Conservation (phyloP, 2,329 filamentous ascomycete genomes). For the Chaetomiaceae sp. region DNA sequence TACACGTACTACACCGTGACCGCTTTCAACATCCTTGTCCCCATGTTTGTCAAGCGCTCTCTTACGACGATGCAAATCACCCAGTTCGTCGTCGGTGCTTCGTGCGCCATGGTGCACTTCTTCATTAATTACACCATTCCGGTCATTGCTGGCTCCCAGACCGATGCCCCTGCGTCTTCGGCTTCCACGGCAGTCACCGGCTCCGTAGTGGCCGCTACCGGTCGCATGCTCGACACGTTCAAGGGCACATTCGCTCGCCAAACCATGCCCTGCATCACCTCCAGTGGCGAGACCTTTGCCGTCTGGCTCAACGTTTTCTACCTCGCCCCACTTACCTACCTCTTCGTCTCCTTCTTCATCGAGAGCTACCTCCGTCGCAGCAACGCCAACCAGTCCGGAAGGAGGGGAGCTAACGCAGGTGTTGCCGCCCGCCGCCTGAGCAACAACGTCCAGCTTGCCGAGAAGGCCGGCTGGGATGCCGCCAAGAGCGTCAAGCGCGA, state of each 20-base stretch:
- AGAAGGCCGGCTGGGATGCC: constrained; percentile 68
- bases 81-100: constrained; percentile 79
- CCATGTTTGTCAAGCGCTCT: constrained; percentile 72
- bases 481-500: constrained; percentile 58
- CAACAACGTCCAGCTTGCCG: constrained; percentile 52
- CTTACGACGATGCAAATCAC: constrained; percentile 86
- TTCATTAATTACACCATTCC: constrained; percentile 80
- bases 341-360: constrained; percentile 87
- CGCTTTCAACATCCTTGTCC: constrained; percentile 72
- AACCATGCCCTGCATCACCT: constrained; percentile 71
- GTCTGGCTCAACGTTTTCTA: constrained; percentile 85
- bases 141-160: constrained; percentile 42
- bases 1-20: constrained; percentile 95
- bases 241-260: constrained; percentile 36
- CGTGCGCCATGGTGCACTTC: constrained; percentile 73
- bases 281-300: constrained; percentile 77
- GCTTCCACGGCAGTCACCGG: constrained; percentile 31
- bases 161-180: constrained; percentile 26
- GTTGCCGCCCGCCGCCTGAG: constrained; percentile 38
- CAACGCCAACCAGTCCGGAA: constrained; percentile 39
- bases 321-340: constrained; percentile 73
- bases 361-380: constrained; percentile 70
- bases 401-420: constrained; percentile 13
- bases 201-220: constrained; percentile 29
- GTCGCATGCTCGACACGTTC: constrained; percentile 42